Conservation (phyloP, 306 rosid species). For the Pterocarpus santalinus region DNA sequence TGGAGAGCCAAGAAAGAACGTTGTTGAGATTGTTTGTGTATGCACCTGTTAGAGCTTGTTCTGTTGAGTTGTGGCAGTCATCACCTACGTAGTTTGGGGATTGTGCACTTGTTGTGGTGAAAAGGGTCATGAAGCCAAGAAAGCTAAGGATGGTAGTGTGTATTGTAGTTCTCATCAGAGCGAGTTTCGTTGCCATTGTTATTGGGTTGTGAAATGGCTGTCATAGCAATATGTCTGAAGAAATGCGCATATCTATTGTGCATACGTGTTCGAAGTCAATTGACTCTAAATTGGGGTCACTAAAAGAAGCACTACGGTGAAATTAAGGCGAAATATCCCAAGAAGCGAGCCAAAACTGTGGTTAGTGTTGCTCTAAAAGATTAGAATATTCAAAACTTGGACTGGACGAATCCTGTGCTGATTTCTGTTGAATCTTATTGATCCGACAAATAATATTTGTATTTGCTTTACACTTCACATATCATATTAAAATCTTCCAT, state of each 20-base stretch:
- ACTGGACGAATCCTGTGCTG: no score
- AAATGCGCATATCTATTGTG: no score
- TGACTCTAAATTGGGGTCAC: neutral
- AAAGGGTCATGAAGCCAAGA: slow-evolving; percentile 27
- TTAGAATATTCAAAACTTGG: neutral
- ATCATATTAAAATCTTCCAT: no score
- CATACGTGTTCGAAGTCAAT: no score
- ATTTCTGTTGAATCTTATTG: neutral
- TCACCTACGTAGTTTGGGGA: slow-evolving; percentile 41
- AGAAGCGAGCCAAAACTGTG: neutral
- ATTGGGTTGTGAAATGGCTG: neutral
- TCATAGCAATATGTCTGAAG: neutral
- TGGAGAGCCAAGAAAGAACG: slow-evolving; percentile 28
- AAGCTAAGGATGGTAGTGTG: neutral
- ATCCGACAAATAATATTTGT: no score
- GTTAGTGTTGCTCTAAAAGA: neutral
- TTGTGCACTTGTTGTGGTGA: slow-evolving; percentile 34
- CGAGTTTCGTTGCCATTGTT: neutral
- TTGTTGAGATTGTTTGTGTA: slow-evolving; percentile 47
- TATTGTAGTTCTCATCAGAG: neutral
- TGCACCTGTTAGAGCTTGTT: slow-evolving; percentile 30
- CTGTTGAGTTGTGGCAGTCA: slow-evolving; percentile 44
- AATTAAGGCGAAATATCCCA: neutral
- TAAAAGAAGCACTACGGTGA: neutral
- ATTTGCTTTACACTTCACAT: no score